Evolutionary conservation across 331 rosid genomes (phyloP).

Genomic region (Phaseolus coccineus): DNA sequence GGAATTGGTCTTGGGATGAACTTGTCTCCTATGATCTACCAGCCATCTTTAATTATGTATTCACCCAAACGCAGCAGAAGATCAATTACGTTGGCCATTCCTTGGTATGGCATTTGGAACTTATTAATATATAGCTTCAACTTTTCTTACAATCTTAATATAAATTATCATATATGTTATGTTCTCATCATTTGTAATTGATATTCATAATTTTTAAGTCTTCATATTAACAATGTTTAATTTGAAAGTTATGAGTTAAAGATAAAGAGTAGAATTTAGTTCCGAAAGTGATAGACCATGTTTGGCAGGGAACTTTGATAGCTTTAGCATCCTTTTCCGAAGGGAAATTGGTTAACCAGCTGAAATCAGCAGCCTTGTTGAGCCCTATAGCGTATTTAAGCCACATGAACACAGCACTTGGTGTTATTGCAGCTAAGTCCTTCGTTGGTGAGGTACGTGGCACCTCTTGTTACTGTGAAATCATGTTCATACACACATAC

Average conservation of each 20-base stretch:
- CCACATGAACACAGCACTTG: slow-evolving; percentile 73
- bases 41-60: slow-evolving; percentile 72
- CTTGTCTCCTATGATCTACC: slow-evolving; percentile 76
- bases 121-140: not conserved
- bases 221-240: too few relatives aligned
- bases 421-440: slow-evolving; percentile 63
- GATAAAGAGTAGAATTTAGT: not conserved
- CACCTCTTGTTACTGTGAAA: slow-evolving; percentile 2
- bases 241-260: not conserved
- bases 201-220: too few relatives aligned
- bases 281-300: slow-evolving; percentile 15
- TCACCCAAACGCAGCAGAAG: slow-evolving; percentile 72
- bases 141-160: too few relatives aligned
- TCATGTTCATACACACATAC: not conserved
- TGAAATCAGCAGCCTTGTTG: slow-evolving; percentile 74
- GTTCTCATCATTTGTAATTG: too few relatives aligned
- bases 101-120: slow-evolving; percentile 49
- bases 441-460: slow-evolving; percentile 69
- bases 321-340: slow-evolving; percentile 79
- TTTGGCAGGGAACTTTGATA: slow-evolving; percentile 79
- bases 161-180: too few relatives aligned
- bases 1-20: slow-evolving; percentile 96
- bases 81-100: slow-evolving; percentile 91
- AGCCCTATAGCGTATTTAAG: slow-evolving; percentile 85
- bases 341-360: slow-evolving; percentile 63